Percentiles rank a stretch among this genome's conserved stretches.
phyloP scores from a whole-genome alignment of 345 rosid genomes.

The Nasturtium officinale region DNA sequence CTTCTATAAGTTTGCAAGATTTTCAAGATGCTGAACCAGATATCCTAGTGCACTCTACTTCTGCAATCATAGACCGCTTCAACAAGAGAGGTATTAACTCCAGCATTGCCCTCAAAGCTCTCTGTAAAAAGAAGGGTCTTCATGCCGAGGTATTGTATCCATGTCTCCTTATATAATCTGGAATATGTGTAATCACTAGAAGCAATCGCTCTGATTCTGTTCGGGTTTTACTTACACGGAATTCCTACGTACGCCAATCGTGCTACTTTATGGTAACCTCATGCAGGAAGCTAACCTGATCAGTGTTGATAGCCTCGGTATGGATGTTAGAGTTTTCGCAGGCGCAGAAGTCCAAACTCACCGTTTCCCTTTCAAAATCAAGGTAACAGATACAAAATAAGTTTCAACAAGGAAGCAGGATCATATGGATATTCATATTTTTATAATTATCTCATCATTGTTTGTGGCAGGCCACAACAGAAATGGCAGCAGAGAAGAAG shows the following conservation, averaged over 20 bases:
- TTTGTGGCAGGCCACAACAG: slow-evolving; percentile 64
- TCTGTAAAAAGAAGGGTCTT: slow-evolving; percentile 90
- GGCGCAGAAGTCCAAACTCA: slow-evolving; percentile 80
- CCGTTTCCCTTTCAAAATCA: slow-evolving; percentile 87
- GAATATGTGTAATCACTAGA: background rate
- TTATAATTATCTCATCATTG: slow-evolving; percentile 23
- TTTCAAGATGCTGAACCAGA: slow-evolving; percentile 96
- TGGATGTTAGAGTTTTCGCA: slow-evolving; percentile 77
- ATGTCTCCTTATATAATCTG: background rate
- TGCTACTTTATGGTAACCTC: slow-evolving; percentile 11
- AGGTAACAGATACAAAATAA: slow-evolving; percentile 47
- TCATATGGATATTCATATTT: slow-evolving; percentile 2
- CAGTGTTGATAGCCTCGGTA: slow-evolving; percentile 89
- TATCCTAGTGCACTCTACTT: slow-evolving; percentile 65
- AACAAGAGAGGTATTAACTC: slow-evolving; percentile 61
- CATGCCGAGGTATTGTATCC: slow-evolving; percentile 62
- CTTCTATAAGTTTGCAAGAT: slow-evolving; percentile 64
- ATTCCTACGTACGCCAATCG: background rate
- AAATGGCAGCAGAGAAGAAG: slow-evolving; percentile 83
- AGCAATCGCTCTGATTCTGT: background rate
- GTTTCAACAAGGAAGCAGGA: background rate
- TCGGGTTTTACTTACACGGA: background rate
- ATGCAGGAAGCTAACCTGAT: slow-evolving; percentile 70
- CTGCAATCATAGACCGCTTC: slow-evolving; percentile 69
- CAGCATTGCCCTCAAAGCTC: slow-evolving; percentile 72